Evolutionary conservation across 768 basidiomycete species (phyloP), one percentile per base, ranked within the genome.

Genomic region (Amanita rimosa): DNA sequence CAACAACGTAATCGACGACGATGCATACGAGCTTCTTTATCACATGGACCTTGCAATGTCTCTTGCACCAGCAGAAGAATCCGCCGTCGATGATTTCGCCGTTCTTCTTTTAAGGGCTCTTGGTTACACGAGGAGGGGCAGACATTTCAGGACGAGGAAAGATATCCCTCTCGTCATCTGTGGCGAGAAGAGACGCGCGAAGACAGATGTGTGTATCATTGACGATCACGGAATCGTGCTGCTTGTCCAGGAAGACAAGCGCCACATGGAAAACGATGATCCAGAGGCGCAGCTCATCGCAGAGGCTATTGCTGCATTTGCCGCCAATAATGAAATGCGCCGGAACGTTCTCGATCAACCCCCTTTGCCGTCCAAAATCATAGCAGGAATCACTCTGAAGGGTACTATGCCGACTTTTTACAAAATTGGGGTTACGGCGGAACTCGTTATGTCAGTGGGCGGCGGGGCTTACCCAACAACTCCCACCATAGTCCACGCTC

Each of bases 11-110:
- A 10, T 33, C 22, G 46, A 60, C 33, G 50, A 53, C 6, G 46
- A 51, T 37, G 26, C 49, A 37, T 57, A 51, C 41, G 22, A 41
- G 3, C 43, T 57, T 33, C 33, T 63, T 9, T 34, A 24, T 3
- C 17, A 21, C 31, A 43, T 62, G 50, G 57, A 62, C 45, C 55
- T 59, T 17, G 59, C 60, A 2, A 58, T 54, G 58, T 39, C 35
- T 39, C 49, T 49, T 8, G 44, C 35, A 8, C 42, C 47, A 19
- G 39, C 46, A 6, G 60, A 58, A 17, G 63, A 65, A 48, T 58
- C 64, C n/a, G 62, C 65, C 22, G 68, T 67, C 14, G 56, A 57
- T 37, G 64, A 69, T 53, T 67, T 70, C 49, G 52, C 54, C 3
- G 57, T 61, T 11, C 27, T 50, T 10, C 60, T 69, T 27, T 58